These are phyloP conservation scores for Asparagopsis taxiformis DNA, from an alignment of 31 red algal genomes.

Conservation along the genomic window DNA sequence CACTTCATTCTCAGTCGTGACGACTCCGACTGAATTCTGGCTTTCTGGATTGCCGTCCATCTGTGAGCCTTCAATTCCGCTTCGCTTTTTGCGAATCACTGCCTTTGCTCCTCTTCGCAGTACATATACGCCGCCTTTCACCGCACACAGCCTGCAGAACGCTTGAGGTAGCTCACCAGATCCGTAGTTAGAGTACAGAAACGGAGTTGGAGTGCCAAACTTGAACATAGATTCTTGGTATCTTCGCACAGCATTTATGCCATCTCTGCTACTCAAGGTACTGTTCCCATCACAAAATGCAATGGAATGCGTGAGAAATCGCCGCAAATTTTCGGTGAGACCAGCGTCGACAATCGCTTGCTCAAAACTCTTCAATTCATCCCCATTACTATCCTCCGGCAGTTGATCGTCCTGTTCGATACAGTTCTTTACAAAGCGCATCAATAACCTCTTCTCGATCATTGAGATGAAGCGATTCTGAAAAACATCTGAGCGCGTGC, in stretches of 20 bases:
- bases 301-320: conserved; percentile 41
- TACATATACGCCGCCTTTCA: conserved; percentile 58
- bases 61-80: too few species aligned
- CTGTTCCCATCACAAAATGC: conserved; percentile 3
- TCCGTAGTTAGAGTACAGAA: conserved; percentile 47
- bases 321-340: conserved; percentile 13
- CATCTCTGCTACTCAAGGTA: conserved; percentile 8
- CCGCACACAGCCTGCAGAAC: conserved; percentile 51
- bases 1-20: conserved; percentile 31
- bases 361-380: background rate
- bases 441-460: conserved; percentile 43
- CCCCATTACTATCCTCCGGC: background rate
- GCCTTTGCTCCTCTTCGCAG: conserved; percentile 29
- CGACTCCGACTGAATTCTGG: conserved; percentile 7
- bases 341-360: conserved; percentile 21
- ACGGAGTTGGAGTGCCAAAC: conserved; percentile 39
- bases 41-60: background rate
- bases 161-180: conserved; percentile 57
- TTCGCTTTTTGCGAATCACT: conserved; percentile 1
- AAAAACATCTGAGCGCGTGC: conserved; percentile 53
- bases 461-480: conserved; percentile 24
- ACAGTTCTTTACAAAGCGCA: conserved; percentile 44
- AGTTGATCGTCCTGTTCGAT: background rate
- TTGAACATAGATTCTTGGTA: conserved; percentile 31
- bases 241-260: conserved; percentile 11